Evolutionary conservation across 2,329 filamentous ascomycete genomes (phyloP), one percentile per base, ranked within the genome.

Genomic region (Acephala macrosclerotiorum): DNA sequence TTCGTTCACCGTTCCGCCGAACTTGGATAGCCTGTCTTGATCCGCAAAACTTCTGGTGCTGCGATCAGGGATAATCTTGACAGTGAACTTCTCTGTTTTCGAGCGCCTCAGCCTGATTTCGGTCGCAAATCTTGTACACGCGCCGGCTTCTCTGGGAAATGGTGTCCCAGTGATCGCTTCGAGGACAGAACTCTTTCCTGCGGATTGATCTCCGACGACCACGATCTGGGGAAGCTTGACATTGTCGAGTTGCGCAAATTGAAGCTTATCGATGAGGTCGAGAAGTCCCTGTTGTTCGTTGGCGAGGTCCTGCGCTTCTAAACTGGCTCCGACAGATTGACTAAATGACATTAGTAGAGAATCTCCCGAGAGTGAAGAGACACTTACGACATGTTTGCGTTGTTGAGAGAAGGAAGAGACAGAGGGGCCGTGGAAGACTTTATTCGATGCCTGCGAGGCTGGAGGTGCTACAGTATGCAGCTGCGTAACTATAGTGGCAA

Each of bases 81-180:
- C 64, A n/a, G 47, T 42, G 38, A 64, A 66, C 16, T 64, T 66
- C 47, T 59, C 42, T 36, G 55, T 53, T 20, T 61, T 58, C 22
- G 57, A 64, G n/a, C 68, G 61, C 26, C 73, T 71, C 7, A 77
- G 77, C 2, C 78, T 77, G 29, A 84, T 82, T 63, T 82, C 76
- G 0, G 80, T 82, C 0, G 80, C 78, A 63, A 81, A 82, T 4
- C 79, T 71, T 1, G 80, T 83, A 53, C 80, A 82, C 1, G 80
- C 70, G 1, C 76, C 77, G 26, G 71, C 73, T 26, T 76, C 73
- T 2, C 75, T 75, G 33, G 80, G 80, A 63, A 82, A 80, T 1
- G 75, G 75, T 1, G 80, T 68, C 1, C 71, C 70, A 1, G 78
- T 79, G 51, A 79, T n/a, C 49, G 73, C 66, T 69, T 79, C 68